phyloP scores from a whole-genome alignment of 345 rosid genomes.

The Erysimum cheiranthoides region DNA sequence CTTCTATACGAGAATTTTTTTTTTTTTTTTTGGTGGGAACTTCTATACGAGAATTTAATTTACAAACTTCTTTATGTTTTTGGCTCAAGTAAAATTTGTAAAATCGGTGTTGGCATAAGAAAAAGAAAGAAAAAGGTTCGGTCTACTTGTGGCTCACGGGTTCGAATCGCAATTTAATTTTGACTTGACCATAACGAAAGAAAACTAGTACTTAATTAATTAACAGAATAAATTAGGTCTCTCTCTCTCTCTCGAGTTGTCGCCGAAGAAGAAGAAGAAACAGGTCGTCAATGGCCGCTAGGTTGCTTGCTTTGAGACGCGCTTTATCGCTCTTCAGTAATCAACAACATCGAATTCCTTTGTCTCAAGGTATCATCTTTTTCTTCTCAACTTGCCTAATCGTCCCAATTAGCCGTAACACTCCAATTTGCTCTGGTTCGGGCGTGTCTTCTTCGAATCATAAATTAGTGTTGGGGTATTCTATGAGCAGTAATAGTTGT shows the following conservation, averaged over 20 bases:
- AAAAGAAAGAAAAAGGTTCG: background rate
- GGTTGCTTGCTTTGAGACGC: constrained; percentile 43
- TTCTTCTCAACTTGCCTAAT: constrained; percentile 1
- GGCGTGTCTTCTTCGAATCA: background rate
- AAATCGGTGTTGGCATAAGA: background rate
- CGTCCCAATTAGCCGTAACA: background rate
- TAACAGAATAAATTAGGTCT: background rate
- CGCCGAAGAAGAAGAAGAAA: constrained; percentile 14
- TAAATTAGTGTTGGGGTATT: background rate
- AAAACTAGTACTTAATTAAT: background rate
- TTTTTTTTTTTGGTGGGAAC: no score
- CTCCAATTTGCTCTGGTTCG: constrained; percentile 4
- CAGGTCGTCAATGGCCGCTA: constrained; percentile 42
- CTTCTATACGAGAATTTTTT: background rate
- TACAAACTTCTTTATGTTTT: background rate
- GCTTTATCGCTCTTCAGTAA: constrained; percentile 40
- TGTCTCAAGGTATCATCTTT: constrained; percentile 40
- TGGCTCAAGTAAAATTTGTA: background rate
- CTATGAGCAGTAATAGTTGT: background rate
- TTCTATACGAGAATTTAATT: background rate
- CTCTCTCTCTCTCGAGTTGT: background rate
- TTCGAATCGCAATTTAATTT: background rate
- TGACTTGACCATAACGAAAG: constrained; percentile 10
- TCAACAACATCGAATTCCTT: constrained; percentile 35
- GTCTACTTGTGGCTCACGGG: constrained; percentile 4